These are phyloP conservation scores for Aspergillus jensenii DNA, from an alignment of 2,329 filamentous ascomycete genomes.

Conservation along the genomic window DNA sequence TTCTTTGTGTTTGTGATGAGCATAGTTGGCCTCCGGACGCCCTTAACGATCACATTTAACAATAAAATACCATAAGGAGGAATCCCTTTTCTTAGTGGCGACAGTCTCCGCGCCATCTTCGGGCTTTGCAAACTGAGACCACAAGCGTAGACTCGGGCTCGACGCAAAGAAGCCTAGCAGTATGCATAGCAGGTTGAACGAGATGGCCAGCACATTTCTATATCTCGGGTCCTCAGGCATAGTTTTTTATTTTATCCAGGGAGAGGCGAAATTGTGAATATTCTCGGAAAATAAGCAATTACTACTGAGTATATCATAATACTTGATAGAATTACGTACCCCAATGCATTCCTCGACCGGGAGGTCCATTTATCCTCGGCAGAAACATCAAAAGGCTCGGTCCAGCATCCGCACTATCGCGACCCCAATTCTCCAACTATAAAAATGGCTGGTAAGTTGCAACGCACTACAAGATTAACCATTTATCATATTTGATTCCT, in stretches of 20 bases:
- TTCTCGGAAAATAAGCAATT: background rate
- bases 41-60: constrained; percentile 38
- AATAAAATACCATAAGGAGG: constrained; percentile 38
- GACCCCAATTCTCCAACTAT: background rate
- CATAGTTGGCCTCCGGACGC: constrained; percentile 37
- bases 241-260: no score
- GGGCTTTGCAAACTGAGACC: background rate
- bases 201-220: no score
- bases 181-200: background rate
- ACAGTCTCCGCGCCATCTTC: constrained; percentile 11
- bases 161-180: background rate
- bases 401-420: background rate
- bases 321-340: background rate
- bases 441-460: constrained; percentile 1
- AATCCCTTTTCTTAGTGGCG: constrained; percentile 16
- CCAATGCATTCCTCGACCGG: background rate
- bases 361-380: constrained; percentile 1
- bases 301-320: background rate
- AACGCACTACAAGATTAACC: background rate
- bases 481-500: background rate
- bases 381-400: background rate
- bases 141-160: background rate
- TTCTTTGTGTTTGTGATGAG: constrained; percentile 38
- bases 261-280: background rate
- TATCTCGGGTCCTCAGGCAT: no score